These are phyloP conservation scores for Clarireedia monteithiana DNA, from an alignment of 2,329 filamentous ascomycete genomes.

Conservation along the genomic window DNA sequence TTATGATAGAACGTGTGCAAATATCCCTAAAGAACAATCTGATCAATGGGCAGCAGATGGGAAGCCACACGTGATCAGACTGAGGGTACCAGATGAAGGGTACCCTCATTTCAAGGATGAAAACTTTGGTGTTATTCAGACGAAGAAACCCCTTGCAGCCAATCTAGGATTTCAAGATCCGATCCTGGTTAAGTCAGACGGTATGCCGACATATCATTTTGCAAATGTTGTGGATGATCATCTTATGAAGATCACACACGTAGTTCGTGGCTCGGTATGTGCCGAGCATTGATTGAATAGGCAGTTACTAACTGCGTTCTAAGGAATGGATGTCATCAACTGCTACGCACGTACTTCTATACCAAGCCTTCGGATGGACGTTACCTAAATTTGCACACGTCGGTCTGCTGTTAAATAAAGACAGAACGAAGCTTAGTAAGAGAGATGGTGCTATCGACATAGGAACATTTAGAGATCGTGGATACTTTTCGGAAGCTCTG, in stretches of 20 bases:
- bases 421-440: conserved; percentile 80
- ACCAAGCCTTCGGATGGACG: conserved; percentile 68
- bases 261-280: conserved; percentile 74
- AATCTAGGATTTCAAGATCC: conserved; percentile 61
- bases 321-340: conserved; percentile 96
- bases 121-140: background rate
- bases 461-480: conserved; percentile 46
- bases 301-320: conserved; percentile 4
- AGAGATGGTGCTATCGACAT: conserved; percentile 62
- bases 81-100: conserved; percentile 52
- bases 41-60: conserved; percentile 60
- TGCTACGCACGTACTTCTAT: conserved; percentile 68
- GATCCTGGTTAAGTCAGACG: conserved; percentile 84
- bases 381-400: conserved; percentile 74
- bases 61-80: conserved; percentile 68
- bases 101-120: conserved; percentile 37
- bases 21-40: conserved; percentile 59
- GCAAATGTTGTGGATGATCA: conserved; percentile 97
- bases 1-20: conserved; percentile 67
- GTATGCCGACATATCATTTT: conserved; percentile 91
- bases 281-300: background rate
- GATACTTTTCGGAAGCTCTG: conserved; percentile 56
- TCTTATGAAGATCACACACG: conserved; percentile 90
- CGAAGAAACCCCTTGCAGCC: conserved; percentile 33
- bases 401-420: conserved; percentile 60